These are phyloP conservation scores for Patellifolia procumbens DNA, from an alignment of 179 eudicot genomes.

Conservation along the genomic window DNA sequence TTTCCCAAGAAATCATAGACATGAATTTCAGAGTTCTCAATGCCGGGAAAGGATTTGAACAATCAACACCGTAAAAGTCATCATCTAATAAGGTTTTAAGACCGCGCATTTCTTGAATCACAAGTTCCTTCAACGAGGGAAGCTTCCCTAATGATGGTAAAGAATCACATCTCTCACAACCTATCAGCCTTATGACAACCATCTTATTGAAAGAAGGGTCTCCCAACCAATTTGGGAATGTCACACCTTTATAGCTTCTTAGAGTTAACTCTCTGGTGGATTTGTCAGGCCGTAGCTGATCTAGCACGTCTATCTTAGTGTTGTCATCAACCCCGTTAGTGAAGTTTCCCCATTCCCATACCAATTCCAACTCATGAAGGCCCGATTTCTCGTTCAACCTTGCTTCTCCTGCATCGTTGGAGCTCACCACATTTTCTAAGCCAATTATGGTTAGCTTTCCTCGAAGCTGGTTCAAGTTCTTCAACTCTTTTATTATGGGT, in stretches of 20 bases:
- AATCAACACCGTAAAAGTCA: too few species aligned
- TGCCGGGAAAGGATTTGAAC: constrained; percentile 11
- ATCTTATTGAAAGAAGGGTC: constrained; percentile 13
- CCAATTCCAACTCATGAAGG: constrained; percentile 13
- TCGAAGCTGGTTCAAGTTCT: background rate
- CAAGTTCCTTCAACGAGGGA: constrained; percentile 19
- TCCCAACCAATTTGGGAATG: constrained; percentile 22
- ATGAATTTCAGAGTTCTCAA: constrained; percentile 5
- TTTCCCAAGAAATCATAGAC: constrained; percentile 15
- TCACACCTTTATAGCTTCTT: background rate
- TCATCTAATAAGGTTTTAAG: background rate
- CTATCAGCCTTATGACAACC: background rate
- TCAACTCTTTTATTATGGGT: constrained; percentile 11
- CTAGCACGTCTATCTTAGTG: background rate
- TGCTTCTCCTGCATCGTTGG: constrained; percentile 5
- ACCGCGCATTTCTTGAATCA: constrained; percentile 13
- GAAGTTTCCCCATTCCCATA: constrained; percentile 12
- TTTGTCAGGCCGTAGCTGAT: constrained; percentile 14
- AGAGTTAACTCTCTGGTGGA: constrained; percentile 3
- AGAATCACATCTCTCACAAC: constrained; percentile 17
- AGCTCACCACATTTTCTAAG: constrained; percentile 17
- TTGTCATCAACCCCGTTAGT: constrained; percentile 11
- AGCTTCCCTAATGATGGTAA: constrained; percentile 16
- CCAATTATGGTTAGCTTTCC: constrained; percentile 3
- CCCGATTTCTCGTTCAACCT: constrained; percentile 8